Evolutionary conservation across 129 eudicot genomes (phyloP), one percentile per base, ranked within the genome.

Genomic region (Kitagawia praeruptora): DNA sequence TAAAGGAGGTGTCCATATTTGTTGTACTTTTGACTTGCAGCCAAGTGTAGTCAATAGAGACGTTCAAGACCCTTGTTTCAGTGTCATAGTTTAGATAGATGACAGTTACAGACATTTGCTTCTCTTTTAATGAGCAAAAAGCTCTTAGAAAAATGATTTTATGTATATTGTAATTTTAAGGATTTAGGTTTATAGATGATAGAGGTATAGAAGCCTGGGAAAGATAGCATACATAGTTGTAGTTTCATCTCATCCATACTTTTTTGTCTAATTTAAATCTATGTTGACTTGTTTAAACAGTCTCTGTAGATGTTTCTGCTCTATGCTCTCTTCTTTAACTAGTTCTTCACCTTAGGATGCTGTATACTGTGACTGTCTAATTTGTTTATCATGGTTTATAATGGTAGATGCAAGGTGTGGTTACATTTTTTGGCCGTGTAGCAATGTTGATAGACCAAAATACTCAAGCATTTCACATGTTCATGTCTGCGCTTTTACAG

Each of bases 401-500:
- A 74, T 74, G 78, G 27, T 81, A 93, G 98, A 91, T 93, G 98
- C 87, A 85, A 86, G 98, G 97, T 39, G 93, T 89, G 41, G 96
- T 93, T 75, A 89, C 84, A 41, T 93, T 93, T 85, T 93, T 91
- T 85, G 93, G 98, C 7, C 92, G 97, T 54, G 74, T 91, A 44
- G 91, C 98, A 37, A 82, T 93, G 80, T 81, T 93, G 78, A 87
- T 93, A 51, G 97, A 93, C 86, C 98, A 93, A 83, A 93, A 93
- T 70, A 93, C 98, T 41, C 96, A 93, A 80, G 98, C 98, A 6
- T 88, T 93, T 61, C 98, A 93, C 80, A 82, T 91, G 96, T 91
- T 93, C 84, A 93, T 91, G 95, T 70, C 93, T 0, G 98, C 98
- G 42, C 97, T 93, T 82, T 89, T 93, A 74, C 97, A 91, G 98